Conservation (phyloP, 2,329 filamentous ascomycete genomes). For the Cladosporium sp. region DNA sequence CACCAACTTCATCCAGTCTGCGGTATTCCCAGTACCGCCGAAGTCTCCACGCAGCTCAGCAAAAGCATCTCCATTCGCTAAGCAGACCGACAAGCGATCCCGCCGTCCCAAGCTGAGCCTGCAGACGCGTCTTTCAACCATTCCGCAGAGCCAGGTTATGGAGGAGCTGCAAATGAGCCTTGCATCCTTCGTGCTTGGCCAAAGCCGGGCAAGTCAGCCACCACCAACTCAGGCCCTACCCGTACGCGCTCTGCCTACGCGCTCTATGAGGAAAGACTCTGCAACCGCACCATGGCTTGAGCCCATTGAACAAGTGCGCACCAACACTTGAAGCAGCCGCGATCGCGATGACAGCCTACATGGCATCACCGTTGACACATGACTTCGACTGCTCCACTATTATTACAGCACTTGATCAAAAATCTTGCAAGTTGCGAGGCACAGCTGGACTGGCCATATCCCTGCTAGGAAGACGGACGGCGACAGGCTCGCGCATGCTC, state of each 20-base stretch:
- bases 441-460: slow-evolving; percentile 8
- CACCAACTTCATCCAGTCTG: slow-evolving; percentile 5
- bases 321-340: slow-evolving; percentile 1
- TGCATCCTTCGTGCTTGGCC: neutral
- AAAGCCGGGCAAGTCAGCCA: neutral
- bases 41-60: neutral
- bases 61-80: neutral
- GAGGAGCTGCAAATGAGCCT: neutral
- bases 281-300: slow-evolving; percentile 9
- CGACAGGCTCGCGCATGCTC: neutral
- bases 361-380: neutral
- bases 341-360: neutral
- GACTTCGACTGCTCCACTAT: neutral
- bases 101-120: slow-evolving; percentile 8
- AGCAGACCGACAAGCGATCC: slow-evolving; percentile 1
- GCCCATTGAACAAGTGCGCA: slow-evolving; percentile 8
- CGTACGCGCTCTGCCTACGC: neutral
- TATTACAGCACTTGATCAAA: neutral
- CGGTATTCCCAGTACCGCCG: slow-evolving; percentile 5
- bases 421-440: neutral
- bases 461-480: neutral
- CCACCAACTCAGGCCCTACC: neutral
- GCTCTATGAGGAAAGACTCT: slow-evolving; percentile 9
- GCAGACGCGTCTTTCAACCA: slow-evolving; percentile 3
- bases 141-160: slow-evolving; percentile 9